These are phyloP conservation scores for Aspergillus hancockii DNA, from an alignment of 495 filamentous ascomycete species.

Conservation along the genomic window DNA sequence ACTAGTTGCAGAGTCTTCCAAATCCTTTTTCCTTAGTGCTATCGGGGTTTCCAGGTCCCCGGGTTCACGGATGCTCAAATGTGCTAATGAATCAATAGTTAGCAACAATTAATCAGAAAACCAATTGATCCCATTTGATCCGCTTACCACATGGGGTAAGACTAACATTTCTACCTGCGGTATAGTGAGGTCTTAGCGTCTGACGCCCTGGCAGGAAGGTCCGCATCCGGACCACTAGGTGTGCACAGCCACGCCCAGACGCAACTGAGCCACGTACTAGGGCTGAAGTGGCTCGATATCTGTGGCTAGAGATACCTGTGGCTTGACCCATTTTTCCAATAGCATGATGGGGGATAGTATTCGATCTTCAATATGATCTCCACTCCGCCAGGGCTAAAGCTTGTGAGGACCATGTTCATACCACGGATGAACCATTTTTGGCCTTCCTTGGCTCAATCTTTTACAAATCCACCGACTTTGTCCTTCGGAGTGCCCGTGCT, in stretches of 20 bases:
- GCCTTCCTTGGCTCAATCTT: background rate
- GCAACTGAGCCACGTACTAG: slow-evolving; percentile 17
- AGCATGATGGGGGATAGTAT: slow-evolving; percentile 16
- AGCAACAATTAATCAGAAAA: background rate
- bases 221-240: background rate
- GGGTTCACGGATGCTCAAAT: slow-evolving; percentile 10
- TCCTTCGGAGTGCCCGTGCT: slow-evolving; percentile 19
- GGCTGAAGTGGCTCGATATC: slow-evolving; percentile 15
- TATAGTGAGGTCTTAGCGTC: background rate
- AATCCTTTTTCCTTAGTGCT: slow-evolving; percentile 19
- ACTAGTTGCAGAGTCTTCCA: slow-evolving; percentile 18
- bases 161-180: no score
- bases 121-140: slow-evolving; percentile 3
- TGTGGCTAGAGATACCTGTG: slow-evolving; percentile 26
- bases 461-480: slow-evolving; percentile 10
- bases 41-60: slow-evolving; percentile 20
- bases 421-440: slow-evolving; percentile 15
- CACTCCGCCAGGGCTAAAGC: slow-evolving; percentile 20
- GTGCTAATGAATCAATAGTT: background rate
- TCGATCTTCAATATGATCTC: slow-evolving; percentile 19
- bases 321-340: slow-evolving; percentile 26
- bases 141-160: background rate
- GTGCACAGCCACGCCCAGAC: slow-evolving; percentile 24
- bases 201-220: slow-evolving; percentile 4
- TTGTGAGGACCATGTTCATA: slow-evolving; percentile 12